Evolutionary conservation across 2,329 filamentous ascomycete genomes (phyloP), one percentile per base, ranked within the genome.

Genomic region (Scedosporium boydii): DNA sequence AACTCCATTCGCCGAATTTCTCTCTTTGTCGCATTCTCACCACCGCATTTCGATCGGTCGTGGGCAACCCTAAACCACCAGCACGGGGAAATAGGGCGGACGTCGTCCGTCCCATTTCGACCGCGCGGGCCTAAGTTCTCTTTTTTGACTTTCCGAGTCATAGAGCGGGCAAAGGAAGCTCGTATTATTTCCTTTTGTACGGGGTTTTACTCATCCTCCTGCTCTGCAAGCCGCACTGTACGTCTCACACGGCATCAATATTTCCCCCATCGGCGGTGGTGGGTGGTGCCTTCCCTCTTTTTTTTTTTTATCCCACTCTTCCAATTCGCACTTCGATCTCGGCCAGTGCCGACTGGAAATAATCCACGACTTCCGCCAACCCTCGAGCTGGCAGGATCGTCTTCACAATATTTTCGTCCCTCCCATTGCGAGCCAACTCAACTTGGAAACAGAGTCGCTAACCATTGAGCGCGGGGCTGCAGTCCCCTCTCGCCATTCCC

Each of bases 61-160:
- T 55, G 51, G 23, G 29, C 18, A 55, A 55, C 51, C 18, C 51
- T 27, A 55, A 27, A 26, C 6, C 18, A 27, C 51, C 51, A 61
- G 59, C 59, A 61, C 59, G 59, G 59, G 27, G 59, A 34, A 61
- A 61, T 61, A 51, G 48, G 59, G 55, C 59, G 59, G 59, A 61
- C 59, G 12, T 61, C 5, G 59, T 61, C 59, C 59, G 59, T 61
- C 59, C 59, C 59, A 61, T 61, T 61, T 61, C 59, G 59, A 55
- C 59, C 59, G 59, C 59, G 59, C 48, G 46, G 46, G 16, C 21
- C 5, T 29, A 29, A 9, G 27, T 59, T 26, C 44, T 48, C 44
- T 48, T 38, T 34, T 38, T 38, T 21, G 18, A 48, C 44, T 48
- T 48, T 48, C 44, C 18, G 44, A 48, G 44, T 21, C 44, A 18